A percentile compares a stretch with the other conserved stretches of the same genome.
phyloP scores from a whole-genome alignment of 2,329 filamentous ascomycete species.

The Chrysosporium queenslandicum region DNA sequence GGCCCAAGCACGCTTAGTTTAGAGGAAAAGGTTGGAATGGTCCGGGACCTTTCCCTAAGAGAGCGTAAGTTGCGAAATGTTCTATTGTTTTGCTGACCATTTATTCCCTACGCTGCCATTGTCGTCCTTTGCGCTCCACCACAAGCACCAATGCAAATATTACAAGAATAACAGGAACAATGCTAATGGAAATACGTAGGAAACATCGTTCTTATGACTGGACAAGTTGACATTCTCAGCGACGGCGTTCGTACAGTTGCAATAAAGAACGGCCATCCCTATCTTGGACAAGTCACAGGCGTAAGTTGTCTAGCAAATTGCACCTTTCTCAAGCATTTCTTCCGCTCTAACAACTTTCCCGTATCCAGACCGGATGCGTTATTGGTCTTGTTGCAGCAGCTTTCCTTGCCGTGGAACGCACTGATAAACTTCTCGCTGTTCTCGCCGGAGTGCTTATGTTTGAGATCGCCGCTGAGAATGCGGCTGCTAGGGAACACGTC shows the following conservation, averaged over 20 bases:
- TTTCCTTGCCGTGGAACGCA: conserved; percentile 54
- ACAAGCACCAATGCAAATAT: neutral
- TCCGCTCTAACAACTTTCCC: neutral
- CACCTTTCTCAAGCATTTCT: neutral
- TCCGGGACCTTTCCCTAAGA: conserved; percentile 54
- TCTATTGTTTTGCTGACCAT: neutral
- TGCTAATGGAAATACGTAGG: conserved; percentile 17
- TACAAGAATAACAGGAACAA: neutral
- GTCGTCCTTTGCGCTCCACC: neutral
- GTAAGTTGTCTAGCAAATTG: conserved; percentile 21
- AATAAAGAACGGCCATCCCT: conserved; percentile 65
- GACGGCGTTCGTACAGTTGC: conserved; percentile 60
- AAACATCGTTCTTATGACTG: conserved; percentile 73
- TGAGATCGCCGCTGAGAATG: conserved; percentile 65
- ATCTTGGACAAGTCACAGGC: conserved; percentile 38
- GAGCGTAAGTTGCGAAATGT: conserved; percentile 41
- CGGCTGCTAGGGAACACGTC: conserved; percentile 50
- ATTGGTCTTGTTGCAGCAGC: conserved; percentile 73
- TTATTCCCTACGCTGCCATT: neutral
- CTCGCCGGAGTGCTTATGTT: conserved; percentile 66
- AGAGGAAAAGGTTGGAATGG: conserved; percentile 52
- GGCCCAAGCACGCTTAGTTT: conserved; percentile 45
- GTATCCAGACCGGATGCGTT: conserved; percentile 62
- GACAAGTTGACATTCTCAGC: conserved; percentile 63
- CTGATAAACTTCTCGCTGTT: conserved; percentile 61